A percentile compares a stretch with the other conserved stretches of the same genome.
Conservation (phyloP, 768 basidiomycete genomes). For the Tulasnella sp. region DNA sequence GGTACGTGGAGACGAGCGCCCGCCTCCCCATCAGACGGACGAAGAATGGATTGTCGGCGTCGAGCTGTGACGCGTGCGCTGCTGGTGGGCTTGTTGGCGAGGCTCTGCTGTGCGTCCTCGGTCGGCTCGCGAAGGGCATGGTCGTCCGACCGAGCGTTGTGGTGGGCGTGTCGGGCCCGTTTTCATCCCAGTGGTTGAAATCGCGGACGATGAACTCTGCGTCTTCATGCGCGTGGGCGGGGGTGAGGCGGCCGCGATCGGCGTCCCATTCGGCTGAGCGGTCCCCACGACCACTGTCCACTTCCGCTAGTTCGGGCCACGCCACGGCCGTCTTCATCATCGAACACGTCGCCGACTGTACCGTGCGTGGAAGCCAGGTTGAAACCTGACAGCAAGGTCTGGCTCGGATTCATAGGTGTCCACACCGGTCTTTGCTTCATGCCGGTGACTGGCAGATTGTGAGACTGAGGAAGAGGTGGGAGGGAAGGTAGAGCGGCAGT, state of each 20-base stretch:
- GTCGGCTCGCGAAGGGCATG: background rate
- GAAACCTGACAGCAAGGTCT: constrained; percentile 9
- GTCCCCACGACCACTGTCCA: too few relatives aligned
- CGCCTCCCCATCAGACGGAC: background rate
- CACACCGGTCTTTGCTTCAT: too few relatives aligned
- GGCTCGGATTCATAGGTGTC: too few relatives aligned
- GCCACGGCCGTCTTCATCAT: constrained; percentile 1
- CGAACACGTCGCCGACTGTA: background rate
- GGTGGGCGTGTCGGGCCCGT: background rate
- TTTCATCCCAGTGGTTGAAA: background rate
- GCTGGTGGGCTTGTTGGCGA: background rate
- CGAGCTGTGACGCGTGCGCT: background rate
- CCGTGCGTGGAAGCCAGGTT: constrained; percentile 5
- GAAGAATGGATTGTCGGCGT: background rate
- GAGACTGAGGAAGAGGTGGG: too few relatives aligned
- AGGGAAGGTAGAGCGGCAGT: too few relatives aligned
- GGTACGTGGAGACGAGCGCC: background rate
- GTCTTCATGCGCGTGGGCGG: background rate
- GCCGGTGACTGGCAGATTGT: too few relatives aligned
- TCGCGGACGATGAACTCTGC: background rate
- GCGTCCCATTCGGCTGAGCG: background rate
- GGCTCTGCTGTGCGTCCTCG: background rate
- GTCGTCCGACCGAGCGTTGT: background rate
- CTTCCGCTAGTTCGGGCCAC: too few relatives aligned
- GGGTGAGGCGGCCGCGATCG: background rate